Conservation (phyloP, 2,329 filamentous ascomycete species). For the Aspergillus eucalypticola region DNA sequence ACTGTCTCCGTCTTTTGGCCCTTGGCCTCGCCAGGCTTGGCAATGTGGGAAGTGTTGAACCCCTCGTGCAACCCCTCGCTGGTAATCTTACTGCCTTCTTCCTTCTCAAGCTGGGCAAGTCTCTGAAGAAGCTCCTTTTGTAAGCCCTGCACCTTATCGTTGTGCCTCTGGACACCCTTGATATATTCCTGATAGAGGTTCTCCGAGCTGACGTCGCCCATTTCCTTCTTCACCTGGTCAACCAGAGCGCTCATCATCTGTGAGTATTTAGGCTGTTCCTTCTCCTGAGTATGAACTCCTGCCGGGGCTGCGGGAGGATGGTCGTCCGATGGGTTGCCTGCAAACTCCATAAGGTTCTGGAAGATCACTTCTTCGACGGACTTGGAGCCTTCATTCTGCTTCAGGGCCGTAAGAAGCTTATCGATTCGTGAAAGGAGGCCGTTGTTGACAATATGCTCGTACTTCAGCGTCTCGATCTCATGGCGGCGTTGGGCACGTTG, state of each 20-base stretch:
- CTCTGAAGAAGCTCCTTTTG: conserved; percentile 74
- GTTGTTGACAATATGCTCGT: conserved; percentile 88
- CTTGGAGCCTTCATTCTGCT: conserved; percentile 67
- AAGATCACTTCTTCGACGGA: conserved; percentile 83
- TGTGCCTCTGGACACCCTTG: conserved; percentile 73
- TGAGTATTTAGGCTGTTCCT: conserved; percentile 79
- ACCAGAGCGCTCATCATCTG: conserved; percentile 98
- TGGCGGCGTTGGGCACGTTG: conserved; percentile 81
- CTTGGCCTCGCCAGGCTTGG: conserved; percentile 57
- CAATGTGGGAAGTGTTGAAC: conserved; percentile 83
- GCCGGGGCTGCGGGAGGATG: conserved; percentile 74
- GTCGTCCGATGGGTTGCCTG: conserved; percentile 68
- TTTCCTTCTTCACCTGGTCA: conserved; percentile 85
- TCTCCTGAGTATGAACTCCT: conserved; percentile 73
- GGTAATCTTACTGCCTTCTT: conserved; percentile 87
- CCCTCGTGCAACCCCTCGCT: conserved; percentile 86
- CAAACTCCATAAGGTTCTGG: conserved; percentile 80
- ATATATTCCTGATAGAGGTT: conserved; percentile 75
- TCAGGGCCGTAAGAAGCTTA: conserved; percentile 70
- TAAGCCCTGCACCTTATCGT: conserved; percentile 73
- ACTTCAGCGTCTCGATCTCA: conserved; percentile 88
- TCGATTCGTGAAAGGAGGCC: conserved; percentile 83
- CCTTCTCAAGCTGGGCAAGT: conserved; percentile 77
- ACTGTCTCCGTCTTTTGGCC: conserved; percentile 51
- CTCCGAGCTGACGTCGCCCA: conserved; percentile 71